These are phyloP conservation scores for Arxiozyma slooffiae DNA, from an alignment of 1,139 yeast species.

Conservation along the genomic window DNA sequence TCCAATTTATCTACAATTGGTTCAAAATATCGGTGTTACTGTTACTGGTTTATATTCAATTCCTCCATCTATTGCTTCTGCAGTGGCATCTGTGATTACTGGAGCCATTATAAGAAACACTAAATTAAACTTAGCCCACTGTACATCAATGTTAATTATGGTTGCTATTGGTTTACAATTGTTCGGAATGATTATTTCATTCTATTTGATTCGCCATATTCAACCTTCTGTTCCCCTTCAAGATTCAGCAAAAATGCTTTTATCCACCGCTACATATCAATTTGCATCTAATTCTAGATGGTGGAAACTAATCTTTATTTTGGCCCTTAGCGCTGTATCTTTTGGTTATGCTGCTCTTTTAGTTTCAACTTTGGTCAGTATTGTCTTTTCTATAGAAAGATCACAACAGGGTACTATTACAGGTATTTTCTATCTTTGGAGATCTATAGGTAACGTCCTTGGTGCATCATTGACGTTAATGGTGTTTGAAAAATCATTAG, in stretches of 20 bases:
- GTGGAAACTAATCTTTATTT: conserved; percentile 24
- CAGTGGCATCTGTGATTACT: conserved; percentile 52
- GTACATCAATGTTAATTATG: conserved; percentile 22
- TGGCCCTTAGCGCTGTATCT: conserved; percentile 16
- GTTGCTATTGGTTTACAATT: conserved; percentile 19
- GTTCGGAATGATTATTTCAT: conserved; percentile 16
- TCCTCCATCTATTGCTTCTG: conserved; percentile 40
- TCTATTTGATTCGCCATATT: conserved; percentile 13
- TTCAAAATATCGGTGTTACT: conserved; percentile 42
- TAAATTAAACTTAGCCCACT: conserved; percentile 21
- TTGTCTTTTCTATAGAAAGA: conserved; percentile 28
- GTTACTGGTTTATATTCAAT: conserved; percentile 43
- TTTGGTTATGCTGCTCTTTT: conserved; percentile 27
- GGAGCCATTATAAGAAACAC: conserved; percentile 37
- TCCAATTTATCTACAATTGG: conserved; percentile 46
- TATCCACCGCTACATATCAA: neutral
- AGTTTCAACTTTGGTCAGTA: conserved; percentile 29
- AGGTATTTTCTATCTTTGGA: conserved; percentile 38
- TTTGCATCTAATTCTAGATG: conserved; percentile 10
- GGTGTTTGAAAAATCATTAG: conserved; percentile 30
- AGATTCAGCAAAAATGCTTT: conserved; percentile 1
- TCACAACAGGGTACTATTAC: conserved; percentile 31
- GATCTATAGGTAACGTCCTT: conserved; percentile 40
- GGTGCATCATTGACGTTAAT: conserved; percentile 40
- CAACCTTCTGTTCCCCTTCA: conserved; percentile 13